phyloP scores from a whole-genome alignment of 2,329 filamentous ascomycete genomes.

The Penicillium decumbens region DNA sequence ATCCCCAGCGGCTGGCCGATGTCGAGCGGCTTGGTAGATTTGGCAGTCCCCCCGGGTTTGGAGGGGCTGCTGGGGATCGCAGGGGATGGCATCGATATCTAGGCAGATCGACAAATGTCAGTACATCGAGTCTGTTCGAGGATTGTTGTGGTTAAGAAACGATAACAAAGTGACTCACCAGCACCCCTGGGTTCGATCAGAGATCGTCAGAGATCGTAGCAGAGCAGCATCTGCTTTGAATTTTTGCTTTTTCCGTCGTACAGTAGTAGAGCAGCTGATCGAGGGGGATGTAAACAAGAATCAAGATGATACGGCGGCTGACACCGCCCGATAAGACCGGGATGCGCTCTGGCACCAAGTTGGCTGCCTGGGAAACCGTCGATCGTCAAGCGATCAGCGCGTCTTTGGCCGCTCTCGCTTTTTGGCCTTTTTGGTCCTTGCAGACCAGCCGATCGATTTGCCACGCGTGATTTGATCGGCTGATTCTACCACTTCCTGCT shows the following conservation, averaged over 20 bases:
- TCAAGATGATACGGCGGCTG: slow-evolving; percentile 11
- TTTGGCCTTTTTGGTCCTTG: not conserved
- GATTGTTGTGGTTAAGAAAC: slow-evolving; percentile 9
- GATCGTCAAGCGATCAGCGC: slow-evolving; percentile 14
- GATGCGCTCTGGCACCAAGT: not conserved
- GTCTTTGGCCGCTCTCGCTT: not conserved
- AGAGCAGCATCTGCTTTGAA: slow-evolving; percentile 13
- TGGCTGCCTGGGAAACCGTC: slow-evolving; percentile 21
- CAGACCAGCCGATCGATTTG: not conserved
- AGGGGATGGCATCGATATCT: slow-evolving; percentile 40
- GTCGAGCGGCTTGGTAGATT: slow-evolving; percentile 49
- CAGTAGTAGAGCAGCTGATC: not conserved
- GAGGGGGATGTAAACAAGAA: slow-evolving; percentile 17
- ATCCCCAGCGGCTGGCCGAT: slow-evolving; percentile 51
- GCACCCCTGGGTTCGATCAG: not conserved
- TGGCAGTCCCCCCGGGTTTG: slow-evolving; percentile 54
- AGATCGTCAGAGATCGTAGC: slow-evolving; percentile 6
- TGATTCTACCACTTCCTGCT: not conserved
- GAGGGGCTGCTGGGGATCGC: slow-evolving; percentile 37
- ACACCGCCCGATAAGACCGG: slow-evolving; percentile 21
- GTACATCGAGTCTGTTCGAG: not conserved
- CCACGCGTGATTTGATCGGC: slow-evolving; percentile 12
- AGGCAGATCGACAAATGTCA: not conserved
- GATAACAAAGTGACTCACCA: slow-evolving; percentile 10
- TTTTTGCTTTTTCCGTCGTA: not conserved